Conservation (phyloP, 768 basidiomycete species). For the Butyriboletus loyo region DNA sequence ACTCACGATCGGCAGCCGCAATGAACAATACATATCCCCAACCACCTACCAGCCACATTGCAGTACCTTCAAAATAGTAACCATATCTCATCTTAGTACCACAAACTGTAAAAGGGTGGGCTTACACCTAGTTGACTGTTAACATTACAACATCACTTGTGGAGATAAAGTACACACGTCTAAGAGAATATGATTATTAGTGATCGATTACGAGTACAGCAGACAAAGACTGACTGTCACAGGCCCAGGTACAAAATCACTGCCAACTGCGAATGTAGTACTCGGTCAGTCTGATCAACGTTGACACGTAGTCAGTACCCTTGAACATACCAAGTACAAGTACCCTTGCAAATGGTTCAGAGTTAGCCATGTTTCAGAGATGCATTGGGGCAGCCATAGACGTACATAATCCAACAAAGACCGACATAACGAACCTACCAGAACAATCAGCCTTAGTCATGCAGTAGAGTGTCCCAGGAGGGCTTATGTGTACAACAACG, state of each 20-base stretch:
- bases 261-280: constrained; percentile 1
- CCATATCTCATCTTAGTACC: too few species aligned
- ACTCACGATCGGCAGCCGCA: constrained; percentile 16
- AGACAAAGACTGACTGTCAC: background rate
- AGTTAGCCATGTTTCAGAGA: background rate
- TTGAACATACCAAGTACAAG: constrained; percentile 1
- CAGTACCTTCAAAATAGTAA: background rate
- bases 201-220: background rate
- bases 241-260: constrained; percentile 7
- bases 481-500: constrained; percentile 8
- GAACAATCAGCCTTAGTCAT: background rate
- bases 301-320: too few species aligned
- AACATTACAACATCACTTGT: background rate
- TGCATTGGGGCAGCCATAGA: background rate
- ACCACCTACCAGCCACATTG: background rate
- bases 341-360: background rate
- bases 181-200: background rate
- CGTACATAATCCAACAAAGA: constrained; percentile 8
- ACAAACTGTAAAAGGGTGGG: background rate
- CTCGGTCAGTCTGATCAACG: background rate
- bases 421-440: constrained; percentile 16
- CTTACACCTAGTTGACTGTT: constrained; percentile 10
- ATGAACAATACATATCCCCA: constrained; percentile 17
- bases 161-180: background rate
- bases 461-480: too few species aligned